Conservation (phyloP, 2,329 filamentous ascomycete genomes). For the Aspergillus amoenus region DNA sequence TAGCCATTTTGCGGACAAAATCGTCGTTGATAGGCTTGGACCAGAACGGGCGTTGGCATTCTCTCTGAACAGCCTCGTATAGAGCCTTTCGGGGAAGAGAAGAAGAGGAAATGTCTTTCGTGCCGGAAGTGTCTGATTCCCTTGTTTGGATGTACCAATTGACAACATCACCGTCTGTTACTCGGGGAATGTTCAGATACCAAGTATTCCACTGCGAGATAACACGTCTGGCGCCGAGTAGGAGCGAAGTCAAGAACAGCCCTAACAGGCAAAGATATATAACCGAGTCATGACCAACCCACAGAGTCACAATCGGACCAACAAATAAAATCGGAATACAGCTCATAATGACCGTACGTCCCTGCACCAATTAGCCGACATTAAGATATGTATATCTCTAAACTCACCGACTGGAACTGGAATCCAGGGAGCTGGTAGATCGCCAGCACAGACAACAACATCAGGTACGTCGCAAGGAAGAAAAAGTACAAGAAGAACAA, state of each 20-base stretch:
- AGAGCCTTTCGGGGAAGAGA: slow-evolving; percentile 42
- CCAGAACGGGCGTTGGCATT: slow-evolving; percentile 44
- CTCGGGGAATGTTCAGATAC: slow-evolving; percentile 42
- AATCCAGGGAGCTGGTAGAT: slow-evolving; percentile 53
- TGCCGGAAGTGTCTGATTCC: slow-evolving; percentile 20
- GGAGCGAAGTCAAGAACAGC: slow-evolving; percentile 50
- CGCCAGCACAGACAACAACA: slow-evolving; percentile 50
- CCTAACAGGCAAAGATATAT: slow-evolving; percentile 58
- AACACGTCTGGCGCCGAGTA: slow-evolving; percentile 53
- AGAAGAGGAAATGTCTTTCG: slow-evolving; percentile 8
- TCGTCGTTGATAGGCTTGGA: slow-evolving; percentile 43
- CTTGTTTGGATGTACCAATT: slow-evolving; percentile 40
- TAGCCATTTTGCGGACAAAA: slow-evolving; percentile 49
- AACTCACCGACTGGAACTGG: slow-evolving; percentile 47
- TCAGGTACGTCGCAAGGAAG: slow-evolving; percentile 56
- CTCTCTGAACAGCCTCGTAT: slow-evolving; percentile 43
- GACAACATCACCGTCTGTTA: slow-evolving; percentile 36
- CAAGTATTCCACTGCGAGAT: slow-evolving; percentile 60
- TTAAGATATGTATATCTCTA: no score
- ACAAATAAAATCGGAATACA: slow-evolving; percentile 57
- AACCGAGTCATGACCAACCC: slow-evolving; percentile 52
- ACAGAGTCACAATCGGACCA: slow-evolving; percentile 56
- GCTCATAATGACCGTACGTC: slow-evolving; percentile 54
- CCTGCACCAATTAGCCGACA: slow-evolving; percentile 18
- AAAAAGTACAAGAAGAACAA: slow-evolving; percentile 61